These are phyloP conservation scores for Annona cherimola DNA, from an alignment of 164 flowering plant genomes.

Conservation along the genomic window DNA sequence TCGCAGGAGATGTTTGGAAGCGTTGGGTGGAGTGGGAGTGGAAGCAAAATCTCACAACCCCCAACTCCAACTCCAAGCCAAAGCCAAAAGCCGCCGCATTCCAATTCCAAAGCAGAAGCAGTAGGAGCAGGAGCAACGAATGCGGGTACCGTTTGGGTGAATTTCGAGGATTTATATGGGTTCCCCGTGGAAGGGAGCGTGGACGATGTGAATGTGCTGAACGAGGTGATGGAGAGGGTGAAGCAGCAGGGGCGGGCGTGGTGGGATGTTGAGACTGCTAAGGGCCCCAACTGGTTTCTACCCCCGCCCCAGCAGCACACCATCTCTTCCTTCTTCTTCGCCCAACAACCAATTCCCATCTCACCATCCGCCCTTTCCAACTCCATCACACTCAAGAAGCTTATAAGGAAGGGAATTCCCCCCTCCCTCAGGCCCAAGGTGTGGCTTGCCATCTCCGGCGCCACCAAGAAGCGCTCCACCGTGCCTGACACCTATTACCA, in stretches of 20 bases:
- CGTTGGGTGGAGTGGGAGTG: constrained; percentile 21
- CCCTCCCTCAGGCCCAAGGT: constrained; percentile 86
- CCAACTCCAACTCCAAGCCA: constrained; percentile 38
- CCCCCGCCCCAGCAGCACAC: constrained; percentile 32
- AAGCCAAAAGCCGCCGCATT: constrained; percentile 56
- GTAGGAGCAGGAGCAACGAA: constrained; percentile 71
- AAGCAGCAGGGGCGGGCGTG: constrained; percentile 85
- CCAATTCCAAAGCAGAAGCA: constrained; percentile 33
- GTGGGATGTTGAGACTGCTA: constrained; percentile 92
- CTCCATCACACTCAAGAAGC: constrained; percentile 66
- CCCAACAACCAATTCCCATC: constrained; percentile 37
- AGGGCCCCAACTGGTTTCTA: constrained; percentile 95
- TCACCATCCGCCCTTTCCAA: constrained; percentile 68
- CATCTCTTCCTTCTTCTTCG: constrained; percentile 45
- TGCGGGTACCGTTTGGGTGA: constrained; percentile 69
- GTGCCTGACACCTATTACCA: constrained; percentile 91
- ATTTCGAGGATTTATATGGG: constrained; percentile 92
- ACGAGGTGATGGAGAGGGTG: constrained; percentile 97
- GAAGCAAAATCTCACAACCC: constrained; percentile 46
- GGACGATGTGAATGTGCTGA: constrained; percentile 92
- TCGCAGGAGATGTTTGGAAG: constrained; percentile 46
- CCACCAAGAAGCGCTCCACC: constrained; percentile 89
- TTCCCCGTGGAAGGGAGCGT: constrained; percentile 95
- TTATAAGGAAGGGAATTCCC: constrained; percentile 90
- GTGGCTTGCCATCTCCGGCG: constrained; percentile 92